phyloP scores from a whole-genome alignment of 805 yeast species.

The Myxozyma lipomycoides region DNA sequence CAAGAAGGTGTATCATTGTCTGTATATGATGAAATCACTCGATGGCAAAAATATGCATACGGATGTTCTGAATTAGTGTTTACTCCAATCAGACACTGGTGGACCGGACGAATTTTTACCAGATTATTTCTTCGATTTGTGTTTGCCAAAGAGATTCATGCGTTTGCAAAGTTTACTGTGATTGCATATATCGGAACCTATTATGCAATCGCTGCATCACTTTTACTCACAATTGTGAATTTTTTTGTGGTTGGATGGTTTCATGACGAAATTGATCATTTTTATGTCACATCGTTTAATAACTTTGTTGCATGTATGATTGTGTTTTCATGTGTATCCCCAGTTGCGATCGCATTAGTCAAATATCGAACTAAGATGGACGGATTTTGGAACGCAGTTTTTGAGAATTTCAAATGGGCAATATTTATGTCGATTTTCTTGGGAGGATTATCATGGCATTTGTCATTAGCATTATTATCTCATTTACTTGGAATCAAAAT shows the following conservation, averaged over 20 bases:
- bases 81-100: conserved; percentile 15
- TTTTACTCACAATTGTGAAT: conserved; percentile 15
- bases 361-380: conserved; percentile 5
- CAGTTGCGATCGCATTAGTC: conserved; percentile 13
- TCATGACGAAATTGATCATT: conserved; percentile 11
- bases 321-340: conserved; percentile 17
- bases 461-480: conserved; percentile 12
- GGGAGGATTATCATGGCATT: conserved; percentile 21
- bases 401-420: conserved; percentile 7
- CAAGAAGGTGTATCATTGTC: conserved; percentile 24
- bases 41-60: conserved; percentile 25
- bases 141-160: conserved; percentile 13
- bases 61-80: conserved; percentile 22
- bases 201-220: conserved; percentile 20
- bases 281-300: conserved; percentile 17
- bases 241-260: conserved; percentile 18
- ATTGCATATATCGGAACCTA: conserved; percentile 23
- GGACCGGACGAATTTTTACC: conserved; percentile 10
- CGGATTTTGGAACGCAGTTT: conserved; percentile 9
- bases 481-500: conserved; percentile 21
- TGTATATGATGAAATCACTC: conserved; percentile 23
- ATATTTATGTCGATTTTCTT: conserved; percentile 15
- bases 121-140: conserved; percentile 17
- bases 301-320: conserved; percentile 6
- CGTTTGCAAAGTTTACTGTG: conserved; percentile 18